These are phyloP conservation scores for Cutaneotrichosporon mucoides DNA, from an alignment of 1,284 basidiomycete genomes.

Conservation along the genomic window DNA sequence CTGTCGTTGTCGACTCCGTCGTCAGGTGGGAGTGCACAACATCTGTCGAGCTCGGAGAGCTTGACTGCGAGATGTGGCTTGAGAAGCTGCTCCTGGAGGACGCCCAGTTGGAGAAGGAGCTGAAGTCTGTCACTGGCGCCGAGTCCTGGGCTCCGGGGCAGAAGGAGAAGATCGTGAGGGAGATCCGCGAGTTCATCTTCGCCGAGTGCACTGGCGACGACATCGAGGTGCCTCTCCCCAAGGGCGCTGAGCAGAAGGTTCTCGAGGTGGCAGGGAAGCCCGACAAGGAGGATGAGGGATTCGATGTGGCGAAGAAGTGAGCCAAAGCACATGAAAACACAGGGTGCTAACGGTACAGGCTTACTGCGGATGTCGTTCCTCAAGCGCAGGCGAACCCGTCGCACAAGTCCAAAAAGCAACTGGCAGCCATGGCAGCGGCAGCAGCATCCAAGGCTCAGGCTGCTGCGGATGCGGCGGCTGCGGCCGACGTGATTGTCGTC, in stretches of 20 bases:
- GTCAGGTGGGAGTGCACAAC: constrained; percentile 61
- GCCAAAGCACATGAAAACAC: constrained; percentile 20
- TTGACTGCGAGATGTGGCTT: constrained; percentile 71
- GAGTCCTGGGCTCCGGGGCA: constrained; percentile 30
- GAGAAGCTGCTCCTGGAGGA: constrained; percentile 66
- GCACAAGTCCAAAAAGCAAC: constrained; percentile 53
- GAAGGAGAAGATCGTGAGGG: constrained; percentile 32
- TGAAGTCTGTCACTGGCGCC: constrained; percentile 55
- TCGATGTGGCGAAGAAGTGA: constrained; percentile 55
- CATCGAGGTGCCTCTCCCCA: constrained; percentile 35
- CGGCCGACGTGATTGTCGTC: constrained; percentile 30
- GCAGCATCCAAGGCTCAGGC: constrained; percentile 58
- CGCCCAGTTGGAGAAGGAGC: constrained; percentile 57
- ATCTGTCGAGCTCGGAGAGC: constrained; percentile 62
- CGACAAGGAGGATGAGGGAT: constrained; percentile 69
- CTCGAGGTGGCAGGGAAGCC: constrained; percentile 21
- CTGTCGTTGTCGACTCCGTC: constrained; percentile 68
- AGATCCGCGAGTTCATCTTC: constrained; percentile 39
- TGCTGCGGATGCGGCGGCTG: constrained; percentile 48
- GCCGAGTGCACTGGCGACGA: constrained; percentile 42
- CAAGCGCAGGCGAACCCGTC: constrained; percentile 22
- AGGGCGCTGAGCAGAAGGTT: constrained; percentile 15
- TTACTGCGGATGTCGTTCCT: constrained; percentile 35
- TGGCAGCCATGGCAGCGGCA: constrained; percentile 57
- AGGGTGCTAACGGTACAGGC: constrained; percentile 14